Evolutionary conservation across 2,329 filamentous ascomycete genomes (phyloP).

Genomic region (Pseudopyricularia cyperi): DNA sequence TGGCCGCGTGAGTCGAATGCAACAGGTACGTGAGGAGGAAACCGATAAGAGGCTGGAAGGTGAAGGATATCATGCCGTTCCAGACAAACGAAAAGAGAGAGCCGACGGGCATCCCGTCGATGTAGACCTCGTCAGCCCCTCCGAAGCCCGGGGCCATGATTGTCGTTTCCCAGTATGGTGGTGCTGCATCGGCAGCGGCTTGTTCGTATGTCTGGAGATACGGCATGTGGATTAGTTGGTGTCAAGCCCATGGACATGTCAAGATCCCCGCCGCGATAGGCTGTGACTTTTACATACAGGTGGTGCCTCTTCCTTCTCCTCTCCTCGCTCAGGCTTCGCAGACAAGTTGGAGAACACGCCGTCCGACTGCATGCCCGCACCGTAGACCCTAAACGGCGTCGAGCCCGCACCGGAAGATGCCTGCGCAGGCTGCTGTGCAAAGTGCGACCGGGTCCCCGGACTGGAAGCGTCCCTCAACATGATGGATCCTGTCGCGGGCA

Average conservation of each 20-base stretch:
- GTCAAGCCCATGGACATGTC: not conserved
- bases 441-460: slow-evolving; percentile 15
- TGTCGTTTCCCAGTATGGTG: slow-evolving; percentile 98
- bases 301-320: slow-evolving; percentile 76
- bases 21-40: slow-evolving; percentile 97
- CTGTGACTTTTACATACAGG: slow-evolving; percentile 50
- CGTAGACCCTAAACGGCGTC: slow-evolving; percentile 44
- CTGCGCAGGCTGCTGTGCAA: slow-evolving; percentile 8
- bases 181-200: slow-evolving; percentile 88
- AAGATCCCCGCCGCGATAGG: not conserved
- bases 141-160: slow-evolving; percentile 86
- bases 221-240: slow-evolving; percentile 18
- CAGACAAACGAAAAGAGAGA: slow-evolving; percentile 78
- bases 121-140: slow-evolving; percentile 87
- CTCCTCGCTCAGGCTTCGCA: slow-evolving; percentile 73
- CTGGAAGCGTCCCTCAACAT: not conserved
- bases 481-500: not conserved
- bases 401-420: slow-evolving; percentile 7
- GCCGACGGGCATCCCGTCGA: slow-evolving; percentile 88
- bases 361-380: slow-evolving; percentile 69
- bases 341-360: slow-evolving; percentile 93
- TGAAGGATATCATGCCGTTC: slow-evolving; percentile 95
- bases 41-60: slow-evolving; percentile 79
- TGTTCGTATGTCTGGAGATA: slow-evolving; percentile 81
- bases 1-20: slow-evolving; percentile 94